A percentile compares a stretch with the other conserved stretches of the same genome.
Evolutionary conservation across 2,329 filamentous ascomycete genomes (phyloP).

Genomic region (Fusarium luffae): DNA sequence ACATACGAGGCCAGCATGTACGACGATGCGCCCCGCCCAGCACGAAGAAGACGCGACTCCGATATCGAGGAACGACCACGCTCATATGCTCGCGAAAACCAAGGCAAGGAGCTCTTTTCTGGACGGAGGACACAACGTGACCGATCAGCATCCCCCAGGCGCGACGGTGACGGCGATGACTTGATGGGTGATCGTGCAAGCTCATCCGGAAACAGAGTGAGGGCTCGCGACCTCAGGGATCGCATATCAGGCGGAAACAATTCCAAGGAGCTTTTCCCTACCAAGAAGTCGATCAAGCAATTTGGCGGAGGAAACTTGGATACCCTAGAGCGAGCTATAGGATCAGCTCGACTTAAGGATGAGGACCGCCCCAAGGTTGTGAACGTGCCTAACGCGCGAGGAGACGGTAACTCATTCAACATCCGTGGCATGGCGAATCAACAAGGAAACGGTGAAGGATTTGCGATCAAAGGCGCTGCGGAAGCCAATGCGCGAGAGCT

Average conservation of each 20-base stretch:
- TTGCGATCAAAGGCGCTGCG: slow-evolving; percentile 73
- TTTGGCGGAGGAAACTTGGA: slow-evolving; percentile 50
- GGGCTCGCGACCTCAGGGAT: slow-evolving; percentile 50
- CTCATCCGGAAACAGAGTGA: slow-evolving; percentile 49
- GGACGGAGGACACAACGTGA: slow-evolving; percentile 52
- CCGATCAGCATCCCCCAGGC: slow-evolving; percentile 64
- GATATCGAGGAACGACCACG: slow-evolving; percentile 44
- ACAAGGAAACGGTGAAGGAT: slow-evolving; percentile 59
- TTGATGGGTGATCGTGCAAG: slow-evolving; percentile 50
- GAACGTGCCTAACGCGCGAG: slow-evolving; percentile 59
- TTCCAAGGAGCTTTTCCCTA: slow-evolving; percentile 56
- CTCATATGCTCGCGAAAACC: slow-evolving; percentile 54
- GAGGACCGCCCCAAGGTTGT: slow-evolving; percentile 66
- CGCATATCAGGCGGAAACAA: slow-evolving; percentile 48
- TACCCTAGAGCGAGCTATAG: slow-evolving; percentile 54
- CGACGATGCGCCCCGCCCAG: slow-evolving; percentile 69
- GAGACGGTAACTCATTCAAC: slow-evolving; percentile 59
- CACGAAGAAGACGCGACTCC: slow-evolving; percentile 43
- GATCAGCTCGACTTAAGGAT: slow-evolving; percentile 52
- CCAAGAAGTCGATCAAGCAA: slow-evolving; percentile 44
- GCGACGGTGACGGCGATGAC: slow-evolving; percentile 57
- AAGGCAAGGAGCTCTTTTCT: slow-evolving; percentile 73
- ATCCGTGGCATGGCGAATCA: slow-evolving; percentile 69
- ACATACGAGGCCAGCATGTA: slow-evolving; percentile 83
- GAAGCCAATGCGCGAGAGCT: slow-evolving; percentile 67